phyloP scores from a whole-genome alignment of 768 basidiomycete species.

The Crucibulum laeve region DNA sequence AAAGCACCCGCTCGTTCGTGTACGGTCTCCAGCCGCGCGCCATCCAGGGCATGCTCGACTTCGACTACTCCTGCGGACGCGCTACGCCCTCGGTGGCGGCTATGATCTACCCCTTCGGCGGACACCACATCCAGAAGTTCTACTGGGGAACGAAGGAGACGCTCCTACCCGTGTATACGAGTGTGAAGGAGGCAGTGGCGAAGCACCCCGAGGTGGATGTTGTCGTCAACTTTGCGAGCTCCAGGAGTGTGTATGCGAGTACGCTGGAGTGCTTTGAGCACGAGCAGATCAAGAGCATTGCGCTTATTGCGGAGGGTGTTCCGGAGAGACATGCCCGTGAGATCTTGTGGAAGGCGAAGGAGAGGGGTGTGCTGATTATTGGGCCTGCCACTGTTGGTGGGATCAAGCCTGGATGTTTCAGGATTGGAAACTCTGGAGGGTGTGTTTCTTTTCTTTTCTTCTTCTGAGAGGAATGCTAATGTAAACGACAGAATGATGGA shows the following conservation, averaged over 20 bases:
- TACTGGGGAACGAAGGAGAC: slow-evolving; percentile 99
- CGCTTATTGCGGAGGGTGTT: slow-evolving; percentile 97
- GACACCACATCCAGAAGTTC: slow-evolving; percentile 99
- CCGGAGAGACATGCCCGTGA: slow-evolving; percentile 97
- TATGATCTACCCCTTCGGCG: slow-evolving; percentile 99
- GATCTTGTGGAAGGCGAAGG: slow-evolving; percentile 84
- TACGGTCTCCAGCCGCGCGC: slow-evolving; percentile 99
- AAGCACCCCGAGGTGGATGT: slow-evolving; percentile 98
- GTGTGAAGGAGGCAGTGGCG: slow-evolving; percentile 81
- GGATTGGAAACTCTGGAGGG: slow-evolving; percentile 99
- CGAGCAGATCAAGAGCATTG: slow-evolving; percentile 58
- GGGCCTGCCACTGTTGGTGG: slow-evolving; percentile 99
- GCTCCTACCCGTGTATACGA: slow-evolving; percentile 94
- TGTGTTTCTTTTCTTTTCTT: slow-evolving; percentile 26
- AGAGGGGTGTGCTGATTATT: slow-evolving; percentile 83
- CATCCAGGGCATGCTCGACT: slow-evolving; percentile 96
- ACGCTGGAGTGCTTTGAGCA: slow-evolving; percentile 86
- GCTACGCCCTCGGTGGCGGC: slow-evolving; percentile 89
- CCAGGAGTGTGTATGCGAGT: slow-evolving; percentile 89
- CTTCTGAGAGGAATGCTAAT: slow-evolving; percentile 5
- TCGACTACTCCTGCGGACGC: slow-evolving; percentile 97
- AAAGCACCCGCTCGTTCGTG: slow-evolving; percentile 91
- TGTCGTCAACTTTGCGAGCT: slow-evolving; percentile 96
- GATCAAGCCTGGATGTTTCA: slow-evolving; percentile 99
- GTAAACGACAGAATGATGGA: slow-evolving; percentile 84